These are phyloP conservation scores for Dysphania ambrosioides DNA, from an alignment of 148 eudicot genomes.

Conservation along the genomic window DNA sequence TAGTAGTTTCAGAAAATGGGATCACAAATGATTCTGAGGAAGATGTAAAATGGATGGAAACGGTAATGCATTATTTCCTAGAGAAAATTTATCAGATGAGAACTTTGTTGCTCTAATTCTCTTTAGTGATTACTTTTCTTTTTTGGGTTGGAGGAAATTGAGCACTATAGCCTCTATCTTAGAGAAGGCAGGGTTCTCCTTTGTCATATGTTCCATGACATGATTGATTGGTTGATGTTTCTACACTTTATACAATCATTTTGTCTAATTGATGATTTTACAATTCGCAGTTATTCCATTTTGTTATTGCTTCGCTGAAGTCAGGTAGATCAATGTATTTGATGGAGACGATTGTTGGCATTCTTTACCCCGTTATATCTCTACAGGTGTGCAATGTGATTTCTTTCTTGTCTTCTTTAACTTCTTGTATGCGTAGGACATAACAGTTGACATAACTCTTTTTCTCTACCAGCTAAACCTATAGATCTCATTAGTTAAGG, in stretches of 20 bases:
- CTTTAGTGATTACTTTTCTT: background rate
- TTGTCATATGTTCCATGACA: background rate
- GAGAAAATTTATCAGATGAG: background rate
- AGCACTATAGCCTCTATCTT: slow-evolving; percentile 1
- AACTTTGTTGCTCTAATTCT: background rate
- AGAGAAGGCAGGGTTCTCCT: background rate
- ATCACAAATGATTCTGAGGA: slow-evolving; percentile 51
- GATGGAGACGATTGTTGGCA: slow-evolving; percentile 71
- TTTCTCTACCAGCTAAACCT: background rate
- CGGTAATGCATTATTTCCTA: slow-evolving; percentile 46
- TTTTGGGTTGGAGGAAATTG: background rate
- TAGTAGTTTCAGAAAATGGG: slow-evolving; percentile 42
- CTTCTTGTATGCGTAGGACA: background rate
- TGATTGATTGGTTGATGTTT: slow-evolving; percentile 9
- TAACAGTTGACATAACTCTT: background rate
- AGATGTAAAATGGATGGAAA: slow-evolving; percentile 98
- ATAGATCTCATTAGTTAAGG: background rate
- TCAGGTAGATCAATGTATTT: slow-evolving; percentile 86
- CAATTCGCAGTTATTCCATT: slow-evolving; percentile 74
- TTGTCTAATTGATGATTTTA: slow-evolving; percentile 18
- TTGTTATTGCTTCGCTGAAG: slow-evolving; percentile 77
- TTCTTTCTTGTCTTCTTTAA: background rate
- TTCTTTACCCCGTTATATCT: slow-evolving; percentile 85
- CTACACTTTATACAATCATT: background rate
- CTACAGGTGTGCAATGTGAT: slow-evolving; percentile 58